Base-by-base conservation (phyloP, 306 rosid genomes). In the Herpetospermum pedunculosum region DNA sequence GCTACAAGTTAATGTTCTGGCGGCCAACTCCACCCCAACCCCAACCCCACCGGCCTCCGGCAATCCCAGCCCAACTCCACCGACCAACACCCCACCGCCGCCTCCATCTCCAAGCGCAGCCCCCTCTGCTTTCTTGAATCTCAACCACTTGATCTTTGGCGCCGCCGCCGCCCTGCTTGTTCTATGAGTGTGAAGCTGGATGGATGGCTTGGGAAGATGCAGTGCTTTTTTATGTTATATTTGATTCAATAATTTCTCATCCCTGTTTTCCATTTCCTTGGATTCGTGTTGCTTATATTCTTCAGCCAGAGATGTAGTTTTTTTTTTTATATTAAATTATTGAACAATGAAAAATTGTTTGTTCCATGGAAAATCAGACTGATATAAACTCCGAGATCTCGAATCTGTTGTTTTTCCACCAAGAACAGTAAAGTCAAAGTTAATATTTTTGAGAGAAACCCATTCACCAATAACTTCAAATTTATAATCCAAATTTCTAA, bases 191-290 rank as follows among this genome's bases (percentile, higher is more conserved):
- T 21, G n/a, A 40, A 81, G 76, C 83, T n/a, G n/a, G n/a, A n/a
- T n/a, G n/a, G n/a, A n/a, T n/a, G 68, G 81, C 84, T 83, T 87
- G 97, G 92, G 82, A 60, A 86, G 91, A 86, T 92, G 81, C 91
- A 91, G 88, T 88, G 92, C 96, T 34, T 40, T 43, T 75, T 18
- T 5, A 16, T 12, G 13, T 16, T 38, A 15, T 59, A 53, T 53
- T 52, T 53, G 4, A 53, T 53, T n/a, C 10, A 49, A 49, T 49
- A 49, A 49, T 49, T 16, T n/a, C 0, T 19, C 34, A 23, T 7
- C 57, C 5, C 13, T 6, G 23, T 23, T 15, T 28, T 64, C 75
- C 25, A n/a, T 80, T 84, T 54, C 55, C 68, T 46, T 73, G 79
- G 35, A 48, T 80, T 46, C 26, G 55, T 13, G 65, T 57, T 64